Conservation (phyloP, 164 flowering plant genomes). For the Stephania japonica region DNA sequence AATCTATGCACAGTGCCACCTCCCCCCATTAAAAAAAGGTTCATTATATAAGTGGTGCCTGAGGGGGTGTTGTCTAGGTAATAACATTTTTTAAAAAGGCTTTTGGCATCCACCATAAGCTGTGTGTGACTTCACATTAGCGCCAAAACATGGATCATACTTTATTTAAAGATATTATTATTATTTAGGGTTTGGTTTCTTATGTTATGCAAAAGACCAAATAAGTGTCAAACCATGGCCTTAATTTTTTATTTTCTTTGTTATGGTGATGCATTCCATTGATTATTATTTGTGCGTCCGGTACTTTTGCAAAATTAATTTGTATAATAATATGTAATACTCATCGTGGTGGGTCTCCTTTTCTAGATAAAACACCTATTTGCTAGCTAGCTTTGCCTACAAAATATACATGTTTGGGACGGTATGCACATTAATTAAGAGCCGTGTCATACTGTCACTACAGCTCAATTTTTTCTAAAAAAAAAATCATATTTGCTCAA, state of each 20-base stretch:
- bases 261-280: background rate
- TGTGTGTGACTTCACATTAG: background rate
- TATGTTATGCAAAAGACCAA: background rate
- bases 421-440: too few relatives aligned
- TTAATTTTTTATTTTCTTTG: background rate
- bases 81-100: background rate
- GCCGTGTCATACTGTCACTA: too few relatives aligned
- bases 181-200: background rate
- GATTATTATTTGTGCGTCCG: background rate
- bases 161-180: too few relatives aligned
- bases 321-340: too few relatives aligned
- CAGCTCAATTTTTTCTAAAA: too few relatives aligned
- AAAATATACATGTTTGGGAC: too few relatives aligned
- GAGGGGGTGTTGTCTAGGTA: background rate
- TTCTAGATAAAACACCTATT: too few relatives aligned
- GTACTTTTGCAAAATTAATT: background rate
- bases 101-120: background rate
- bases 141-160: background rate
- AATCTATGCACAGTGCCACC: conserved; percentile 1
- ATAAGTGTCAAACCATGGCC: background rate
- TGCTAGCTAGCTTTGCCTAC: too few relatives aligned
- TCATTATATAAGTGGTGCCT: background rate
- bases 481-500: too few relatives aligned
- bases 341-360: too few relatives aligned
- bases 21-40: background rate